A percentile compares a stretch with the other conserved stretches of the same genome.
These are phyloP conservation scores for Fusarium lateritium DNA, from an alignment of 2,329 filamentous ascomycete species.

Conservation along the genomic window DNA sequence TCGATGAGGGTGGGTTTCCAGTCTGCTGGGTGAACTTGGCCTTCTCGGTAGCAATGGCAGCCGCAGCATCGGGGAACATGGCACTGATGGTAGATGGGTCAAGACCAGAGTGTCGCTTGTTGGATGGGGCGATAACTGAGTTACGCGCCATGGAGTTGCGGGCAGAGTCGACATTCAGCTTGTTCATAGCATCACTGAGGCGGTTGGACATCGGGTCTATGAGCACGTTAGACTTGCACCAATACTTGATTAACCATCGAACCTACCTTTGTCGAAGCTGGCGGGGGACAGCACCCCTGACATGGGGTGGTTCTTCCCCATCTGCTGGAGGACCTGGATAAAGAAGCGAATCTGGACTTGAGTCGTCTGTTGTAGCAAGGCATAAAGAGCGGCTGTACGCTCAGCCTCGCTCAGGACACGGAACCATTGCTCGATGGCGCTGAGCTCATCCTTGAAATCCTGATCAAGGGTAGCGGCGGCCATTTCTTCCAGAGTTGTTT, in stretches of 20 bases:
- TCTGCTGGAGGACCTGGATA: conserved; percentile 98
- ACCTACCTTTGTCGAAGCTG: conserved; percentile 93
- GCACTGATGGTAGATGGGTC: conserved; percentile 95
- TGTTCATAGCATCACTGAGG: conserved; percentile 96
- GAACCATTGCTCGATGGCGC: conserved; percentile 99
- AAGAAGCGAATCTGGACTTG: conserved; percentile 99
- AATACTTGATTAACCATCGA: background rate
- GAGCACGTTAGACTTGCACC: conserved; percentile 29
- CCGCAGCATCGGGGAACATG: conserved; percentile 98
- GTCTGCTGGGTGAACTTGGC: conserved; percentile 97
- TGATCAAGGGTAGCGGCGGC: conserved; percentile 98
- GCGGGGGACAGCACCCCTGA: conserved; percentile 94
- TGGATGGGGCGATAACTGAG: conserved; percentile 79
- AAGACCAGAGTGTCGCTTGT: conserved; percentile 96
- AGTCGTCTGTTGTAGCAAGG: conserved; percentile 96
- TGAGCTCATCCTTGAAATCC: conserved; percentile 99
- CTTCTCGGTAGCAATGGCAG: conserved; percentile 98
- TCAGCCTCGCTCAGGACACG: conserved; percentile 97
- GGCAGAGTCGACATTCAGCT: conserved; percentile 88
- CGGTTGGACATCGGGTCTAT: conserved; percentile 97
- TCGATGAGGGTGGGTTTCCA: conserved; percentile 89
- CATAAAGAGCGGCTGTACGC: conserved; percentile 94
- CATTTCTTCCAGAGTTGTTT: conserved; percentile 99
- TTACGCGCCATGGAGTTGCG: conserved; percentile 89
- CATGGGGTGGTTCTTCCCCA: conserved; percentile 98